Evolutionary conservation across 345 rosid species (phyloP).

Genomic region (Brassica napus): DNA sequence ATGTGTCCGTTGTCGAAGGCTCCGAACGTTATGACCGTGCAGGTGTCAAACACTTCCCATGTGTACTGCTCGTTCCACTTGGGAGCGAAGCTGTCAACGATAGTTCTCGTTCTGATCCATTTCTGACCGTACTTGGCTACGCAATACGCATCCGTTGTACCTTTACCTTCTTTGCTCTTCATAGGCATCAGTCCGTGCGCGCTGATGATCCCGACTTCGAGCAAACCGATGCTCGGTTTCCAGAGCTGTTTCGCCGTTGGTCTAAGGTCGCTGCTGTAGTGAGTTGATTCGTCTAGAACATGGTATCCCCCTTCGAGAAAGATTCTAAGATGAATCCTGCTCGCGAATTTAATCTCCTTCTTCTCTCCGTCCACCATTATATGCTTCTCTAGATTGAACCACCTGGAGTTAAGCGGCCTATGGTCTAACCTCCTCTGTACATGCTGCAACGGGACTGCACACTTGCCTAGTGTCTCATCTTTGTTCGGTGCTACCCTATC

Average conservation of each 20-base stretch:
- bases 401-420: conserved; percentile 64
- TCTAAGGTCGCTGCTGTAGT: conserved; percentile 88
- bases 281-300: conserved; percentile 97
- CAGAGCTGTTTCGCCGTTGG: conserved; percentile 95
- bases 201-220: conserved; percentile 55
- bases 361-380: conserved; percentile 69
- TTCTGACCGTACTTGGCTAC: conserved; percentile 98
- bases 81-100: conserved; percentile 77
- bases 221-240: conserved; percentile 71
- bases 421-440: conserved; percentile 86
- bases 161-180: conserved; percentile 84
- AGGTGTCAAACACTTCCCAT: conserved; percentile 96
- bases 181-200: conserved; percentile 86
- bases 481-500: conserved; percentile 72
- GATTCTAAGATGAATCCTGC: conserved; percentile 81
- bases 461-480: conserved; percentile 70
- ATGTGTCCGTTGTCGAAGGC: conserved; percentile 88
- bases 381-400: conserved; percentile 90
- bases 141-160: conserved; percentile 94
- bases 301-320: conserved; percentile 97
- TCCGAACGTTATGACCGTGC: conserved; percentile 93
- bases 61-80: conserved; percentile 98
- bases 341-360: conserved; percentile 77
- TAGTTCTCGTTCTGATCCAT: conserved; percentile 95
- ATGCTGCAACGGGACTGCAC: conserved; percentile 56